phyloP scores from a whole-genome alignment of 495 filamentous ascomycete species.

The Sabuloglossum arenarium region DNA sequence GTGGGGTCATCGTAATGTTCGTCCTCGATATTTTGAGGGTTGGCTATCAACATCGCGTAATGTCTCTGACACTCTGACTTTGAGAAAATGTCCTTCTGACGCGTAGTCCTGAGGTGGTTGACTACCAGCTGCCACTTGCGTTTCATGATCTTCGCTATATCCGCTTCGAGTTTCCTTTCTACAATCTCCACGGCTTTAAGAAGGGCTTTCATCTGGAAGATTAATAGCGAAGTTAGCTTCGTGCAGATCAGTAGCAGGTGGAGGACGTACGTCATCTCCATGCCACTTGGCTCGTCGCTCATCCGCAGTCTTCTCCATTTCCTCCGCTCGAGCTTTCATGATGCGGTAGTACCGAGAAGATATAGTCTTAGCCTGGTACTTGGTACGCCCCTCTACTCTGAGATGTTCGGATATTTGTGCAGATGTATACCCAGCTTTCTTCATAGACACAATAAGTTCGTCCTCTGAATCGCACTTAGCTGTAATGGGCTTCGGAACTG shows the following conservation, averaged over 20 bases:
- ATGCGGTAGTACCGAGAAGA: constrained; percentile 18
- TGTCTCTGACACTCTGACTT: neutral
- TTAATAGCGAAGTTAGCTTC: neutral
- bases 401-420: constrained; percentile 14
- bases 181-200: neutral
- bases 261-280: constrained; percentile 16
- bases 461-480: constrained; percentile 17
- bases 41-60: neutral
- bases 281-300: constrained; percentile 20
- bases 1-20: too few species aligned
- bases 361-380: constrained; percentile 18
- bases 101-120: neutral
- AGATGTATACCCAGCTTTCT: constrained; percentile 14
- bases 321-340: constrained; percentile 11
- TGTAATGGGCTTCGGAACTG: constrained; percentile 11
- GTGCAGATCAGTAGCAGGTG: too few species aligned
- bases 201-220: neutral
- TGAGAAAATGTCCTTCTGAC: neutral
- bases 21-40: neutral
- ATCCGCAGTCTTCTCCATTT: constrained; percentile 15
- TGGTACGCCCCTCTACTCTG: constrained; percentile 12
- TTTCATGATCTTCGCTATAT: neutral
- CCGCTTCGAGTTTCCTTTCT: neutral
- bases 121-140: neutral
- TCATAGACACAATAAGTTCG: constrained; percentile 18